Evolutionary conservation across 129 eudicot genomes (phyloP).

Genomic region (Centrapalus pauciflorus): DNA sequence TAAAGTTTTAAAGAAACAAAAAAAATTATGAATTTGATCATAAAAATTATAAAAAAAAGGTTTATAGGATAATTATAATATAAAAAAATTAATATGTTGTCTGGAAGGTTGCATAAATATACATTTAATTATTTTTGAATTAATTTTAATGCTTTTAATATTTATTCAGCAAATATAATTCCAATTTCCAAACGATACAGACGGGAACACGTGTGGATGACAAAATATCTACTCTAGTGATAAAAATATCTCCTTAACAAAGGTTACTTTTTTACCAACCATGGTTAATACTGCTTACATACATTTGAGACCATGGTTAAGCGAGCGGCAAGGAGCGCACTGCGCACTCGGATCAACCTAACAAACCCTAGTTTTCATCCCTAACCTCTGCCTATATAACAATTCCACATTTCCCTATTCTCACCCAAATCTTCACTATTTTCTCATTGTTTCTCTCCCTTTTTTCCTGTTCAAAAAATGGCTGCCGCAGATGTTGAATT

Average conservation of each 20-base stretch:
- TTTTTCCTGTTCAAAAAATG: conserved; percentile 20
- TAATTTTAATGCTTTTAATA: too few species aligned
- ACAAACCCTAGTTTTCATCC: conserved; percentile 27
- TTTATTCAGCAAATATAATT: too few species aligned
- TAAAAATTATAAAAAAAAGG: too few species aligned
- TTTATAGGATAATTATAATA: too few species aligned
- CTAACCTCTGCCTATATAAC: conserved; percentile 21
- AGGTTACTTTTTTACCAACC: conserved; percentile 15
- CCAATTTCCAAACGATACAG: too few species aligned
- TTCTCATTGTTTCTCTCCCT: not conserved
- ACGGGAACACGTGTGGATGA: conserved; percentile 6
- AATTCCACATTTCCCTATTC: not conserved
- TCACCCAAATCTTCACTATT: not conserved
- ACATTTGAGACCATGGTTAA: conserved; percentile 20
- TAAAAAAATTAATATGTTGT: too few species aligned
- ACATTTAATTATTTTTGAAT: too few species aligned
- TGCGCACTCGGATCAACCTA: conserved; percentile 22
- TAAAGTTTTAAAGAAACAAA: too few species aligned
- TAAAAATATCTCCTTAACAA: conserved; percentile 25
- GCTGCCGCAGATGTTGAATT: conserved; percentile 75
- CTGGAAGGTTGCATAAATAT: too few species aligned
- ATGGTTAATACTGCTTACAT: not conserved
- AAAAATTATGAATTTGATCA: too few species aligned
- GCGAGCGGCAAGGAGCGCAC: conserved; percentile 26
- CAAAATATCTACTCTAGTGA: conserved; percentile 14